Evolutionary conservation across 2,329 filamentous ascomycete species (phyloP), one percentile per base, ranked within the genome.

Genomic region (Phialophora tarda): DNA sequence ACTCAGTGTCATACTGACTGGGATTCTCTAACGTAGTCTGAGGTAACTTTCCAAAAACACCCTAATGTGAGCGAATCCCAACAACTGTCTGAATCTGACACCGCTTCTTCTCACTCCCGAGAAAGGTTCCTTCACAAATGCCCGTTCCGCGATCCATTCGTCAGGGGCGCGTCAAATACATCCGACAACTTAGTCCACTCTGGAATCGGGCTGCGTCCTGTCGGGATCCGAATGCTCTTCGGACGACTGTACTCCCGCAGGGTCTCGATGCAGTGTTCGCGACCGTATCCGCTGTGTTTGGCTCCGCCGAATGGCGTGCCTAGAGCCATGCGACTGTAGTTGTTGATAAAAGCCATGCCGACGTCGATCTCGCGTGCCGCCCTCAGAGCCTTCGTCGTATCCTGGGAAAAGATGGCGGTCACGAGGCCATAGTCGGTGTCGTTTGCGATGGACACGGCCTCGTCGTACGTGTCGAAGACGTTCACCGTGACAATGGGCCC

Each of bases 201-300:
- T 17, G 12, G 12, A 10, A 51, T 21, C 12, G 21, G 12, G 2
- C 3, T 7, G 10, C 12, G 8, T 2, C 64, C 64, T 11, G 64
- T 47, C 17, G 66, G 66, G n/a, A 62, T 48, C 6, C 54, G 58
- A 4, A 90, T 79, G 1, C 81, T 87, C 82, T 90, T 91, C 28
- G 83, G 85, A 73, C 82, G 80, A 58, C 87, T 77, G 83, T 87
- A 90, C 75, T 90, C 88, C 3, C 84, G 79, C 60, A 89, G 76
- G 0, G 86, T 87, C 30, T 67, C 60, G 4, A 77, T 71, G 1
- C 82, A 79, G 68, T 85, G 85, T 77, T 95, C 92, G 62, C 90
- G 87, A 51, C 91, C 91, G 66, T 93, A 91, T 68, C 92, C 91
- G 26, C 82, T 86, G 80, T 92, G 85, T 80, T 93, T 93, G 82